Conservation (phyloP, 306 rosid species). For the Biancaea sappan region DNA sequence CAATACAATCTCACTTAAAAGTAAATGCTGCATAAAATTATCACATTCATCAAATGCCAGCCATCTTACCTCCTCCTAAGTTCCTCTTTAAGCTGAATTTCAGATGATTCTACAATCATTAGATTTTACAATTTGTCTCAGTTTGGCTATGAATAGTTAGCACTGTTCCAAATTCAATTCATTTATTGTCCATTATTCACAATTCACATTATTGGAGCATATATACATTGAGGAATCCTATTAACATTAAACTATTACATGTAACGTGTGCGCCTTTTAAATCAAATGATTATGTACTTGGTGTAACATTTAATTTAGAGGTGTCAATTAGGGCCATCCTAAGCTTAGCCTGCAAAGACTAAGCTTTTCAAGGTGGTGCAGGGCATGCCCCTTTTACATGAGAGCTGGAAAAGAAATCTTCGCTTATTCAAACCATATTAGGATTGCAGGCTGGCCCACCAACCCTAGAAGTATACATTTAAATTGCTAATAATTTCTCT, state of each 20-base stretch:
- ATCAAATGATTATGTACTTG: neutral
- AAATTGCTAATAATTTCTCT: no score
- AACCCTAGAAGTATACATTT: no score
- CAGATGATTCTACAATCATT: neutral
- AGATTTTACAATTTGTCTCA: neutral
- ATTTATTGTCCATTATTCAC: neutral
- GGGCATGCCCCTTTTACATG: no score
- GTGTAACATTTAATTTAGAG: no score
- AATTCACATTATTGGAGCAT: neutral
- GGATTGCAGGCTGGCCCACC: no score
- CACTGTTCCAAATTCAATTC: neutral
- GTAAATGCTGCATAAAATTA: neutral
- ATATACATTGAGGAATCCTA: neutral
- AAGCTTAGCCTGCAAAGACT: no score
- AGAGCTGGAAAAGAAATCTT: no score
- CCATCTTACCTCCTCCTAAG: neutral
- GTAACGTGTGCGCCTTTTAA: neutral
- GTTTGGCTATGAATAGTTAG: no score
- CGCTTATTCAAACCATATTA: no score
- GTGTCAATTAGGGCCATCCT: no score
- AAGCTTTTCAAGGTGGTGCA: no score
- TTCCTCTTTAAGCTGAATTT: neutral
- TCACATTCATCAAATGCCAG: neutral
- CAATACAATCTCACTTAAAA: neutral
- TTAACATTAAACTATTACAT: neutral